Evolutionary conservation across 176 grass and related monocot species (phyloP), one percentile per base, ranked within the genome.

Genomic region (Oryza longistaminata): DNA sequence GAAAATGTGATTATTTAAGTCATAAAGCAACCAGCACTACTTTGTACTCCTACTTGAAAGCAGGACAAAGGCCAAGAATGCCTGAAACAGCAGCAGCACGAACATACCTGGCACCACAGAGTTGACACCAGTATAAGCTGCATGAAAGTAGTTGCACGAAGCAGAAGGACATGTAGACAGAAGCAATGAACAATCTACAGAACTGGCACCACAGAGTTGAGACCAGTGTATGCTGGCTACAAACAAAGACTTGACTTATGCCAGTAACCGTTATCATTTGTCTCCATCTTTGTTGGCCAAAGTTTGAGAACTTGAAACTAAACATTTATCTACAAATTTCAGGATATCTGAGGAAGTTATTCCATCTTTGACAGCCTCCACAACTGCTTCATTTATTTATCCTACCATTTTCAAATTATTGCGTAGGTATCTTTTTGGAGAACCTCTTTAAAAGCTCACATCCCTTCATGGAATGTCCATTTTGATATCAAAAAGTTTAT

Each of bases 361-460:
- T 82, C 39, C 82, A 87, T 93, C 89, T 70, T 81, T 40, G 87
- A 95, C 68, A 98, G 67, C n/a, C 35, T 89, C 89, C 58, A 73
- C 29, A 64, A 92, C 70, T 52, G 93, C 91, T 85, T 86, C 92
- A 79, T 88, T 82, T 76, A 98, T 84, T 58, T 95, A 62, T 24
- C 53, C 66, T 53, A 55, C 74, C 50, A 85, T 81, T 91, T 93
- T 95, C 73, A 37, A 55, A 93, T 83, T 84, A 83, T 82, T 66
- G 81, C 60, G 66, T 82, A 61, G 34, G 72, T 75, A 0, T 81
- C 78, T 73, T 88, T 90, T 75, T 86, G 66, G 67, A 92, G 67
- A 81, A 93, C 49, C 68, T 87, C 87, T 75, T 90, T 77, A 98
- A 88, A 77, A 98, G 80, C 61, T 93, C 92, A 78, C 85, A 90